Conservation (phyloP, 1,284 basidiomycete genomes). For the Psilocybe mexicana region DNA sequence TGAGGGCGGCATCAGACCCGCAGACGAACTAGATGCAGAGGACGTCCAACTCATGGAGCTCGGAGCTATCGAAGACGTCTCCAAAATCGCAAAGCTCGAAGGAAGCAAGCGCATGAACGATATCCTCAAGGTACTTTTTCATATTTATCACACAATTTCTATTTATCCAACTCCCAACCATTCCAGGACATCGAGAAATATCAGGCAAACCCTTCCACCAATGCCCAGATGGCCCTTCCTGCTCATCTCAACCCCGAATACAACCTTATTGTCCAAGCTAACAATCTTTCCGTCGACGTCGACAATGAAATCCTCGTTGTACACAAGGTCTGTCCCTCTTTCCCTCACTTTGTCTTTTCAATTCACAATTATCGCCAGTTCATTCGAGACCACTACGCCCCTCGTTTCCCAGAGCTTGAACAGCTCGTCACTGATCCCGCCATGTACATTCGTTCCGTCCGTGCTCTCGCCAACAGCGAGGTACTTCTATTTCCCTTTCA, state of each 20-base stretch:
- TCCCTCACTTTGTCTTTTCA: slow-evolving; percentile 17
- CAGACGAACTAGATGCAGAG: slow-evolving; percentile 90
- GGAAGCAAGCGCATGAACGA: slow-evolving; percentile 84
- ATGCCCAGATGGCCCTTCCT: slow-evolving; percentile 76
- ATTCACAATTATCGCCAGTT: slow-evolving; percentile 53
- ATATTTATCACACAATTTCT: not conserved
- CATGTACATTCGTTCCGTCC: slow-evolving; percentile 92
- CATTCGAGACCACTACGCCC: slow-evolving; percentile 96
- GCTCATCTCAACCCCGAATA: slow-evolving; percentile 96
- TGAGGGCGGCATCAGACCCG: slow-evolving; percentile 87
- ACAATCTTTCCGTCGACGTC: slow-evolving; percentile 97
- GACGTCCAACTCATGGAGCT: slow-evolving; percentile 94
- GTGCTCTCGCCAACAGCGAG: slow-evolving; percentile 84
- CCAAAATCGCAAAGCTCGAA: slow-evolving; percentile 87
- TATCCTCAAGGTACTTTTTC: slow-evolving; percentile 66
- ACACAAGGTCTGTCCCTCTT: slow-evolving; percentile 73
- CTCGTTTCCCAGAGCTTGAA: slow-evolving; percentile 96
- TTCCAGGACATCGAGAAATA: slow-evolving; percentile 87
- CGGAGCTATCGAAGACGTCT: slow-evolving; percentile 78
- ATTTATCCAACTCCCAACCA: not conserved
- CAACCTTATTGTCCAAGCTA: slow-evolving; percentile 93
- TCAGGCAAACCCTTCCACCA: slow-evolving; percentile 72
- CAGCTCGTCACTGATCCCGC: slow-evolving; percentile 90
- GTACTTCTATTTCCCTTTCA: slow-evolving; percentile 35
- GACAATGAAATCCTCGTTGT: slow-evolving; percentile 98